Evolutionary conservation across 2,329 filamentous ascomycete species (phyloP), one percentile per base, ranked within the genome.

Genomic region (Trichoderma aggressivum): DNA sequence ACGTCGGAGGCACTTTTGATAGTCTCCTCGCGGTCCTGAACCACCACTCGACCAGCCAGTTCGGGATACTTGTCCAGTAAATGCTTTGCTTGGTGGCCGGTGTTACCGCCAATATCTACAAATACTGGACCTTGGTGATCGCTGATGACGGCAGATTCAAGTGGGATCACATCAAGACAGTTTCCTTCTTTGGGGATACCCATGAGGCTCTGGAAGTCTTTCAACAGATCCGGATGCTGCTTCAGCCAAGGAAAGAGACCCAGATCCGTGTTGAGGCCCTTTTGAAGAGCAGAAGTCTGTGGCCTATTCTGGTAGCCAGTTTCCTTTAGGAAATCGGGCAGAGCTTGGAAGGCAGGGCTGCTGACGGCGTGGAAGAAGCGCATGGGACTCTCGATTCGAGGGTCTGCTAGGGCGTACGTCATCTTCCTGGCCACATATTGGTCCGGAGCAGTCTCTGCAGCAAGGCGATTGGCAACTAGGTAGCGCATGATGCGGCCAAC

Each of bases 401-500:
- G 73, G 12, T 78, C 74, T 1, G 78, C 75, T 3, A 81, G 72
- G 4, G 72, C 59, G 10, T 74, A 72, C 1, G 80, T 81, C 11
- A 76, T 72, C 26, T 76, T 74, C 69, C 77, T 81, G 28, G 79
- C 75, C 2, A 72, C 64, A 55, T 78, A 82, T 0, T 65, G 72
- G 73, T 80, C 75, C 36, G 75, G 73, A 5, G 55, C 72, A 0
- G 75, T 74, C 73, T 82, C 79, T 7, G 69, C 53, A 61, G 81
- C 76, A 18, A 78, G 61, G 14, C 77, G 76, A 63, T 78, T 78
- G 1, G 80, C 75, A 16, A 77, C 77, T 36, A 80, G 75, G 58
- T 77, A 78, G 39, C 80, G 77, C 7, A 82, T 71, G 14, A 82
- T 72, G 50, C 80, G 79, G 30, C 75, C 74, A 62, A 76, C 65